Conservation (phyloP, 768 basidiomycete species). For the Pisolithus orientalis region DNA sequence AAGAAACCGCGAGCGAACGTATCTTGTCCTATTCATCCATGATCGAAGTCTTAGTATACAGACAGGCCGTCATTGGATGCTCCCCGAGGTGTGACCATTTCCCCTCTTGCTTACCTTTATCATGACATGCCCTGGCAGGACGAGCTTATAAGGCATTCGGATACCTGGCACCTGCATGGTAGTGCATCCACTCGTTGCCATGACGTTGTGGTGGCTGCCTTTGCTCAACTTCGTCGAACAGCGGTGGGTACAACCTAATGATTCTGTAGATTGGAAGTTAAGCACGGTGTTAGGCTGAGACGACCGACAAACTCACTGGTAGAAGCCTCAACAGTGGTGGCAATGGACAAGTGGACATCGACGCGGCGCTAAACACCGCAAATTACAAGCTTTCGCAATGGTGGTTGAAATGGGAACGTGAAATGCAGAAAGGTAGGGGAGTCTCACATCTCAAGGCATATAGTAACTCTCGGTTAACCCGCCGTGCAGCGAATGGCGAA, state of each 20-base stretch:
- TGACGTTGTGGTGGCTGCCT: slow-evolving; percentile 75
- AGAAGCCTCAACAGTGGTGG: slow-evolving; percentile 37
- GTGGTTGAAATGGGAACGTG: slow-evolving; percentile 64
- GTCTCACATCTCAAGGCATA: neutral
- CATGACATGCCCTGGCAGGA: slow-evolving; percentile 33
- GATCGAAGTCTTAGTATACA: slow-evolving; percentile 84
- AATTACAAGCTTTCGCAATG: slow-evolving; percentile 69
- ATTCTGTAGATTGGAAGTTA: neutral
- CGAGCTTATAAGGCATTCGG: slow-evolving; percentile 65
- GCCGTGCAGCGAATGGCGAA: slow-evolving; percentile 55
- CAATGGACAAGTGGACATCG: slow-evolving; percentile 65
- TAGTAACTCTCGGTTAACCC: slow-evolving; percentile 1
- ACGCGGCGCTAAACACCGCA: slow-evolving; percentile 63
- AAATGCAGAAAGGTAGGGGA: slow-evolving; percentile 61
- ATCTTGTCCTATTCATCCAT: slow-evolving; percentile 80
- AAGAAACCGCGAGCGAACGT: slow-evolving; percentile 80
- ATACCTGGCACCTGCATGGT: slow-evolving; percentile 64
- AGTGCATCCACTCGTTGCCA: slow-evolving; percentile 55
- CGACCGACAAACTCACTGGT: slow-evolving; percentile 64
- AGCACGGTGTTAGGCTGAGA: slow-evolving; percentile 50
- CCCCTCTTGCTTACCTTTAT: neutral
- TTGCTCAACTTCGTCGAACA: slow-evolving; percentile 71
- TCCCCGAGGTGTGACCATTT: slow-evolving; percentile 49
- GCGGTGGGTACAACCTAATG: slow-evolving; percentile 44
- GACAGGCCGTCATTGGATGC: slow-evolving; percentile 84